A percentile compares a stretch with the other conserved stretches of the same genome.
Evolutionary conservation across 1,284 basidiomycete species (phyloP).

Genomic region (Austroboletus rostrupii): DNA sequence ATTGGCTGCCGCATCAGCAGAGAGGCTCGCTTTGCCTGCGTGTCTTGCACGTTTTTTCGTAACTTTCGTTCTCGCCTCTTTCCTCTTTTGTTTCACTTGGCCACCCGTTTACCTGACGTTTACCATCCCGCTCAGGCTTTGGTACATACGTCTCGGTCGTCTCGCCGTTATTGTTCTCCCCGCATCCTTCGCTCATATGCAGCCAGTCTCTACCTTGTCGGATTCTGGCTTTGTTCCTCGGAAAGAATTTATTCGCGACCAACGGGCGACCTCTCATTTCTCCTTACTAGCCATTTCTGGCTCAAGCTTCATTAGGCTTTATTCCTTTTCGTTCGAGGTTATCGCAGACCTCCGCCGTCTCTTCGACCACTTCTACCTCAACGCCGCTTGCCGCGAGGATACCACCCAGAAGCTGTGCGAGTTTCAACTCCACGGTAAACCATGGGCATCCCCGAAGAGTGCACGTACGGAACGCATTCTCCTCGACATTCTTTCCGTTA

Average conservation of each 20-base stretch:
- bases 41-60: constrained; percentile 34
- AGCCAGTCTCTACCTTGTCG: constrained; percentile 29
- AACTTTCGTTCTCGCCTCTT: constrained; percentile 25
- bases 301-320: constrained; percentile 59
- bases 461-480: constrained; percentile 63
- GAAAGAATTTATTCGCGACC: constrained; percentile 65
- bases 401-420: constrained; percentile 57
- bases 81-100: constrained; percentile 29
- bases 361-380: constrained; percentile 46
- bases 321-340: constrained; percentile 57
- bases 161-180: constrained; percentile 22
- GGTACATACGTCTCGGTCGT: constrained; percentile 24
- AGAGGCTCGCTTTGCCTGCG: constrained; percentile 16
- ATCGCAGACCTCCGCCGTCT: constrained; percentile 50
- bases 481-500: constrained; percentile 57
- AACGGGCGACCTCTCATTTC: constrained; percentile 54
- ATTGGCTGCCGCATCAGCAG: constrained; percentile 5
- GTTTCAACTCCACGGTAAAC: constrained; percentile 62
- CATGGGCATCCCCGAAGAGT: constrained; percentile 67
- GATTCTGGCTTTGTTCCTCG: constrained; percentile 56
- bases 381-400: constrained; percentile 53
- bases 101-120: constrained; percentile 40
- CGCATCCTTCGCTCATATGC: constrained; percentile 29
- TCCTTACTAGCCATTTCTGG: constrained; percentile 64
- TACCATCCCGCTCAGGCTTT: constrained; percentile 30